phyloP scores from a whole-genome alignment of 1,139 yeast species.

The Debaryomyces sp. region DNA sequence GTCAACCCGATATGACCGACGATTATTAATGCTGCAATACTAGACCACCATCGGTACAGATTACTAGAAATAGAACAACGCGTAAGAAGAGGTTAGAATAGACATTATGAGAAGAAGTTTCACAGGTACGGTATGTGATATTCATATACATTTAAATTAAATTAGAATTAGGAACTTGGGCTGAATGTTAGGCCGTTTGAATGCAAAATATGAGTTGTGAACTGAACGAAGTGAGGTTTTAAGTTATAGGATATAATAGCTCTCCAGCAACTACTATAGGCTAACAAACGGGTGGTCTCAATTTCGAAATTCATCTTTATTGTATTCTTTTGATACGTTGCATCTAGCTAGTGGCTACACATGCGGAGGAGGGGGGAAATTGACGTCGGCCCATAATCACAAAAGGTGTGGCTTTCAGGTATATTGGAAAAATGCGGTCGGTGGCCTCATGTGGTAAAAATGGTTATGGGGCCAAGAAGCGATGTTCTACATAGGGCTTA shows the following conservation, averaged over 20 bases:
- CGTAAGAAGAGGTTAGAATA: not conserved
- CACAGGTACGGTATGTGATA: too few species aligned
- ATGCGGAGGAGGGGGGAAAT: not conserved
- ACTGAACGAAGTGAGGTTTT: too few species aligned
- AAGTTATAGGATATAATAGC: too few species aligned
- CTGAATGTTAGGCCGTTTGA: too few species aligned
- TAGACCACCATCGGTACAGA: not conserved
- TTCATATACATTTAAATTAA: too few species aligned
- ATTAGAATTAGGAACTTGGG: too few species aligned
- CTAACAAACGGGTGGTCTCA: too few species aligned
- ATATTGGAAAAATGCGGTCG: not conserved
- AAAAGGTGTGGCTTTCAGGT: not conserved
- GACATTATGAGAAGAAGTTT: not conserved
- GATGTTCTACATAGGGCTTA: too few species aligned
- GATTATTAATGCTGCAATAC: conserved; percentile 1
- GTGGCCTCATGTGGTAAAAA: not conserved
- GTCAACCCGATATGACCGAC: not conserved
- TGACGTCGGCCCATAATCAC: not conserved
- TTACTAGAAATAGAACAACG: not conserved
- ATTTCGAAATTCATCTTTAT: too few species aligned
- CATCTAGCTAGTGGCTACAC: not conserved
- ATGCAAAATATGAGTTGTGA: too few species aligned
- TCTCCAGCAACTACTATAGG: too few species aligned
- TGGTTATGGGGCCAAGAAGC: not conserved
- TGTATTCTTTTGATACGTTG: too few species aligned